Evolutionary conservation across 805 yeast species (phyloP).

Genomic region (Lipomyces kockii): DNA sequence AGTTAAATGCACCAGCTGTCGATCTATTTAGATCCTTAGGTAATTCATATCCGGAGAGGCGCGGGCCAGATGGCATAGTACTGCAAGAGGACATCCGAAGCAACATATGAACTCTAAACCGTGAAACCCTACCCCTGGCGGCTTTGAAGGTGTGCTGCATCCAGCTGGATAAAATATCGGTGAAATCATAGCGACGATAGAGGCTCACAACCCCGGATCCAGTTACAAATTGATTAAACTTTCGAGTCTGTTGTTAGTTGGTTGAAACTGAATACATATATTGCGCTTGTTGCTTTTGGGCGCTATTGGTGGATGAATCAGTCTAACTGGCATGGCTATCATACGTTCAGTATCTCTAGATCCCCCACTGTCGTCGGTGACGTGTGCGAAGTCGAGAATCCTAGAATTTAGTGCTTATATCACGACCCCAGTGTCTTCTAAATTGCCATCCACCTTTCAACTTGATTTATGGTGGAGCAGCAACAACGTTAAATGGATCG

Average conservation of each 20-base stretch:
- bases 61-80: too few relatives aligned
- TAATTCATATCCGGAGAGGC: too few relatives aligned
- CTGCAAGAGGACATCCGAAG: background rate
- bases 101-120: background rate
- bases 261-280: background rate
- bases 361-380: constrained; percentile 26
- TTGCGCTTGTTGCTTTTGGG: background rate
- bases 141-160: too few relatives aligned
- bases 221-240: background rate
- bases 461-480: constrained; percentile 34
- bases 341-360: constrained; percentile 5
- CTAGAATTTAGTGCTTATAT: constrained; percentile 26
- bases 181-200: too few relatives aligned
- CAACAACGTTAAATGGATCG: constrained; percentile 20
- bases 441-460: constrained; percentile 15
- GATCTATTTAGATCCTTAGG: too few relatives aligned
- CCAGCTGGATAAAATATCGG: too few relatives aligned
- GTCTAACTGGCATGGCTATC: background rate
- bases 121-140: background rate
- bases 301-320: background rate
- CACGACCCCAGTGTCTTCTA: background rate
- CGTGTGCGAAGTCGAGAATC: constrained; percentile 25
- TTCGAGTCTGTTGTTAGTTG: background rate
- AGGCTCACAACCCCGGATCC: too few relatives aligned
- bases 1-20: too few relatives aligned